phyloP scores from a whole-genome alignment of 148 eudicot species.

The Vaccinium vitisidaea region DNA sequence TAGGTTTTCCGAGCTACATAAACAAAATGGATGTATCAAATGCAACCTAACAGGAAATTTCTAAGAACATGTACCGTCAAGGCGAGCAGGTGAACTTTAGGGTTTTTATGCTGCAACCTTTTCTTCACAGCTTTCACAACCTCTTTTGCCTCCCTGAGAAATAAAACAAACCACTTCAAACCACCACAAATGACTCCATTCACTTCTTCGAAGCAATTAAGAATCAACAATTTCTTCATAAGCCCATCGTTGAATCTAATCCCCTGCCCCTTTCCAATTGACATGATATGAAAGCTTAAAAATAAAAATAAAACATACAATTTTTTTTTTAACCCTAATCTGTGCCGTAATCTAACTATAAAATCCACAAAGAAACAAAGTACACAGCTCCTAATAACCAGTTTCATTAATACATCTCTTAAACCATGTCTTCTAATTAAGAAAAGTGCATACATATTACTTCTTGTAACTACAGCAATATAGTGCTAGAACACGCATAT shows the following conservation, averaged over 20 bases:
- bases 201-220: background rate
- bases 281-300: background rate
- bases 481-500: background rate
- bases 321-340: background rate
- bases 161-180: constrained; percentile 8
- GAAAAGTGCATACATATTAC: background rate
- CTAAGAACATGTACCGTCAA: constrained; percentile 60
- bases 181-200: background rate
- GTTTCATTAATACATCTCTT: background rate
- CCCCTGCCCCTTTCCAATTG: background rate
- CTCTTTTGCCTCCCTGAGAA: constrained; percentile 79
- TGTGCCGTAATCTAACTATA: background rate
- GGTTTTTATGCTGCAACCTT: constrained; percentile 82
- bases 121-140: constrained; percentile 80
- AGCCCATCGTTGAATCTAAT: background rate
- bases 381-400: background rate
- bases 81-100: constrained; percentile 86
- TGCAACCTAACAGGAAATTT: background rate
- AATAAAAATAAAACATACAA: background rate
- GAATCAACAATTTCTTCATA: background rate
- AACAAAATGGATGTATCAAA: background rate
- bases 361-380: background rate
- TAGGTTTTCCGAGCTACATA: background rate
- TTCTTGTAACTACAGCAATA: background rate
- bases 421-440: background rate